Percentiles rank a stretch among this genome's conserved stretches.
Conservation (phyloP, 495 filamentous ascomycete genomes). For the Platismatia glauca region DNA sequence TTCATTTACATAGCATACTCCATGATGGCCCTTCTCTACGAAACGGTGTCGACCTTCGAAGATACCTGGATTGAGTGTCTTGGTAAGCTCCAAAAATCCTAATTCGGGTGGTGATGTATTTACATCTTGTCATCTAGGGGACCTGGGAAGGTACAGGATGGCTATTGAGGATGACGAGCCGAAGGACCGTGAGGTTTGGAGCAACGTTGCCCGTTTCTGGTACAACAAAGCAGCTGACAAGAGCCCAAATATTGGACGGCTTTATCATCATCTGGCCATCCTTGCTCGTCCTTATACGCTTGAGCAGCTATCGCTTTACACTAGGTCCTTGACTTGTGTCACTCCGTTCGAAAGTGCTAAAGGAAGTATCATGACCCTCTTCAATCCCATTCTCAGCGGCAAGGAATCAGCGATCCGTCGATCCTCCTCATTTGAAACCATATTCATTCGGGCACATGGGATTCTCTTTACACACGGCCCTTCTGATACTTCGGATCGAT, state of each 20-base stretch:
- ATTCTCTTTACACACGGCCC: constrained; percentile 51
- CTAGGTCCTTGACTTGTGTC: constrained; percentile 39
- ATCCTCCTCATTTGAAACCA: constrained; percentile 37
- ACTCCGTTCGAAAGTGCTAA: constrained; percentile 51
- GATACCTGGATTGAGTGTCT: constrained; percentile 90
- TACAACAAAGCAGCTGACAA: constrained; percentile 70
- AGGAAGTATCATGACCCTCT: constrained; percentile 62
- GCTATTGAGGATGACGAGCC: constrained; percentile 45
- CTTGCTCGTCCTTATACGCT: constrained; percentile 64
- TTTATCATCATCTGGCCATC: constrained; percentile 82
- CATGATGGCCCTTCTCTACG: constrained; percentile 44
- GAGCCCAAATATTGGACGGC: constrained; percentile 57
- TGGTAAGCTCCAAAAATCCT: constrained; percentile 15
- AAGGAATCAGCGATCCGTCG: constrained; percentile 31
- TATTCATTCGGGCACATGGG: constrained; percentile 57
- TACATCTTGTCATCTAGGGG: constrained; percentile 14
- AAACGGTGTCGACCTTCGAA: constrained; percentile 53
- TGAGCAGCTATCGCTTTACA: constrained; percentile 70
- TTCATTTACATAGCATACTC: constrained; percentile 47
- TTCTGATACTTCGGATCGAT: constrained; percentile 30
- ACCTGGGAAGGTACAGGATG: constrained; percentile 43
- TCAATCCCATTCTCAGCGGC: constrained; percentile 53
- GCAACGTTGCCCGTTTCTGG: constrained; percentile 66
- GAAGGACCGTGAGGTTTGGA: constrained; percentile 69
- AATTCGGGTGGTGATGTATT: neutral